Evolutionary conservation across 2,329 filamentous ascomycete genomes (phyloP), one percentile per base, ranked within the genome.

Genomic region (Fusarium lyarnte): DNA sequence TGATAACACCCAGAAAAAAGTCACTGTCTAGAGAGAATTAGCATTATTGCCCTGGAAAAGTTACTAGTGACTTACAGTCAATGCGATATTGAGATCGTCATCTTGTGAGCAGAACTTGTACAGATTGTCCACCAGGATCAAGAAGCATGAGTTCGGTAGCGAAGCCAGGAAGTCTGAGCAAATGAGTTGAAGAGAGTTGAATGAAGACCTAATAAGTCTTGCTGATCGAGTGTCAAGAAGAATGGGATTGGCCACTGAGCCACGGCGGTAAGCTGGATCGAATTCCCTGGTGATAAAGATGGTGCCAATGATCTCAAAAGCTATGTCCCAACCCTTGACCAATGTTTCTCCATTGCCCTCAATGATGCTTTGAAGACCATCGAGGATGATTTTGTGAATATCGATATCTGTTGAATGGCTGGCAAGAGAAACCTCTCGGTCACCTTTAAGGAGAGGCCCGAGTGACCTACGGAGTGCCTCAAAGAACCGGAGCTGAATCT

Each of bases 1-100:
- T 0, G 95, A 97, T 12, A 98, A 88, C 59, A 95, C 95, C 94
- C 95, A 98, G 80, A 97, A 97, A 78, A 97, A 96, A 0, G 95
- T 97, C 13, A 97, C 93, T 2, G 95, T 96, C 89, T 94, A 55
- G 12, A 41, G 2, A 42, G 8, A 46, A 23, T 77, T 36, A 77
- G 72, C 23, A 29, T 16, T 3, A 14, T 19, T 23, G 16, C 8
- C 19, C 21, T 13, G 11, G 17, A 13, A 23, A 19, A 21, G 3
- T 29, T 23, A 14, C 12, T 17, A 7, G 8, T 11, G 10, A 80
- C 88, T 81, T 85, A 93, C 92, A 38, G 96, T 98, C 31, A 99
- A 85, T 0, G 95, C 95, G 77, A 98, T 97, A 75, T 99, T 99
- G 41, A 99, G 87, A 78, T 99, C 96, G 74, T 97, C 93, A 72